Evolutionary conservation across 1,284 basidiomycete species (phyloP).

Genomic region (Puccinia coronata): DNA sequence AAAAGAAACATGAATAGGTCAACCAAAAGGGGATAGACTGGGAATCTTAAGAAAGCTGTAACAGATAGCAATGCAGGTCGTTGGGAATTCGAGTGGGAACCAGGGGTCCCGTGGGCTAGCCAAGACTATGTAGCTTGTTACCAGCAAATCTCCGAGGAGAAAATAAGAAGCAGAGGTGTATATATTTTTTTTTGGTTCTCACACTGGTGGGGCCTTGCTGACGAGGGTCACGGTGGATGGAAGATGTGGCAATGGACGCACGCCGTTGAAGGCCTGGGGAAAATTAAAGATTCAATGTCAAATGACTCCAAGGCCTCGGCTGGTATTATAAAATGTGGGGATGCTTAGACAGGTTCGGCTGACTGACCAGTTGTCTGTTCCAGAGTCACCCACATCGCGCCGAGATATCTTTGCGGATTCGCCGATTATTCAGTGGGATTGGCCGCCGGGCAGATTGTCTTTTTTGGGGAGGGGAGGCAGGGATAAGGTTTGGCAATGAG

Average conservation of each 20-base stretch:
- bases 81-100: no score
- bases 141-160: background rate
- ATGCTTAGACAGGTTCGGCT: background rate
- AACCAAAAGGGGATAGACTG: background rate
- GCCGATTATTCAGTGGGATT: background rate
- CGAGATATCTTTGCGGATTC: background rate
- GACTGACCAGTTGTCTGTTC: slow-evolving; percentile 37
- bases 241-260: background rate
- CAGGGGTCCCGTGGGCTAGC: no score
- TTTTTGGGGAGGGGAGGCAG: no score
- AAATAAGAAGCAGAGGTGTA: no score
- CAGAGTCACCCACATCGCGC: slow-evolving; percentile 29
- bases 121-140: no score
- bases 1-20: background rate
- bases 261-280: slow-evolving; percentile 5
- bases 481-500: background rate
- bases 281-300: background rate
- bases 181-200: background rate
- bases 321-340: background rate
- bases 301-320: no score
- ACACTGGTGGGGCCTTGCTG: background rate
- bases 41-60: no score
- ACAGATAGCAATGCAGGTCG: no score
- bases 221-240: background rate
- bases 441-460: background rate